Base-by-base conservation (phyloP, 305 asterid species). In the Rubia balearica region DNA sequence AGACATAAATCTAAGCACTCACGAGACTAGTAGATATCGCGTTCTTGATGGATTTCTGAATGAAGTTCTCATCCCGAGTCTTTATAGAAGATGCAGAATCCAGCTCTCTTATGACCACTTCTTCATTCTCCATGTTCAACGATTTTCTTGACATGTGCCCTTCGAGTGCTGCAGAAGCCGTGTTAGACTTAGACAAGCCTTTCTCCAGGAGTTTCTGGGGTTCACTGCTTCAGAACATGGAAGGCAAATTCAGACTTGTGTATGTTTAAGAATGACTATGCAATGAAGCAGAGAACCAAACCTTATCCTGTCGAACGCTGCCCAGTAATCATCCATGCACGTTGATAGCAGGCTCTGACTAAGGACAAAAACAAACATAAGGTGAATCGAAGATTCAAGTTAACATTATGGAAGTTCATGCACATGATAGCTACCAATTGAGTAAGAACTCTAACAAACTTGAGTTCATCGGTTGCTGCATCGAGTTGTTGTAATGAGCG, bases 301-400 rank as follows among this genome's bases (percentile, higher is more conserved):
- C 97, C 87, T 65, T n/a, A 81, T 71, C 73, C 70, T 67, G 63
- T 85, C 91, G 61, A 85, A 84, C 46, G 96, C 87, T 21, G 94
- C 86, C 96, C 89, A 90, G 80, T 83, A 81, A 53, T 85, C 90
- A 76, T 86, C 92, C 76, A 87, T 83, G 78, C 94, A 90, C 17
- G 83, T 70, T 10, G 94, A 77, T 74, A 90, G 75, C 75, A 85
- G 81, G 76, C 82, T 80, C 90, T 87, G 96, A 83, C 97, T 90
- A 53, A n/a, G 79, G 45, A 66, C 17, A 4, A 76, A 64, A 24
- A 69, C 75, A 60, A 81, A 49, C 67, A 75, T 38, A 76, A 72
- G 75, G 74, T 79, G 70, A 77, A 75, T 43, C 62, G 49, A 46
- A 73, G 41, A 73, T 14, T 48, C 57, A 68, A 27, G 66, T 40